Base-by-base conservation (phyloP, 2,329 filamentous ascomycete genomes). In the Cladophialophora carrionii region DNA sequence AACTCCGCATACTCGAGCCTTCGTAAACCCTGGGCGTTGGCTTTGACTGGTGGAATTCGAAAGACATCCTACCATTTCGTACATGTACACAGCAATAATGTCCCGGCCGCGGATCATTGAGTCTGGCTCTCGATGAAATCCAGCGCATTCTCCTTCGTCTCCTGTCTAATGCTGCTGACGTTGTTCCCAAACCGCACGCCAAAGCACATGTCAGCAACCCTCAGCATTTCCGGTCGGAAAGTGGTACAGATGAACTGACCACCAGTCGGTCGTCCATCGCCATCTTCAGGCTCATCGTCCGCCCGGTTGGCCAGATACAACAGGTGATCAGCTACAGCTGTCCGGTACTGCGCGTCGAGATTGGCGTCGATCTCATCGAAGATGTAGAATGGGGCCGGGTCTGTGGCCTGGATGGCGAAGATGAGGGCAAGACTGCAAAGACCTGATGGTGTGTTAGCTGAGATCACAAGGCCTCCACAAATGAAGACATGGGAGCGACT, bases 311-410 rank as follows among this genome's bases (percentile, higher is more conserved):
- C 91, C 68, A 92, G 92, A 61, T 88, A 88, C 74, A 94, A 84
- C 24, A 99, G 84, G 81, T 98, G 91, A 63, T 91, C 86, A 2
- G 95, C 95, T 10, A 99, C 95, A 0, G 95, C 94, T 1, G 95
- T 97, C 67, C 95, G 90, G 81, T 99, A 99, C 78, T 99, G 95
- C 0, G 95, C 93, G 76, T 99, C 95, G 26, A 99, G 85, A 76
- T 99, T 99, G 77, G 95, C 95, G 75, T 99, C 95, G 69, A 99
- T 96, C 79, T 99, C 95, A 77, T 99, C 95, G 73, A 99, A 99
- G 73, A 99, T 93, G 76, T 99, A 97, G 84, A 99, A 98, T 1
- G 95, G 95, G 52, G 94, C 96, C 9, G 94, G 95, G 76, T 99
- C 95, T 65, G 94, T 96, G 72, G 93, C 91, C 78, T 99, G 95